Base-by-base conservation (phyloP, 139 green algal genomes). In the Chlorella sorokiniana region DNA sequence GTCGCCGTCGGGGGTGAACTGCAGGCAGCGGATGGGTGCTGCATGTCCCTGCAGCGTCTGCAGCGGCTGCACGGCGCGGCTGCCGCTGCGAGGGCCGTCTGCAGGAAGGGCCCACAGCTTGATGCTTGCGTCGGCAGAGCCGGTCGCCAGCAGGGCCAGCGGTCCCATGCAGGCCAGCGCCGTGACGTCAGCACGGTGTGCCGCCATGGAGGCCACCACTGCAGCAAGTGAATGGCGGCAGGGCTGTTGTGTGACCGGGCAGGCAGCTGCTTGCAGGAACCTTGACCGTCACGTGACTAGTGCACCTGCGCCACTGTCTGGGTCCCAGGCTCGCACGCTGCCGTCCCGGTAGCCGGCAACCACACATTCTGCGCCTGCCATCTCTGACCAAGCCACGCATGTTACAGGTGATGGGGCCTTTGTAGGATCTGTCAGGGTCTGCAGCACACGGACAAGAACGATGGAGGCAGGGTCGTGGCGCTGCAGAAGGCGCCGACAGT, bases 71-170 rank as follows among this genome's bases (percentile, higher is more conserved):
- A n/a, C n/a, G n/a, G n/a, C 25, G 73, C 54, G 44, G 73, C 52
- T 68, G 52, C 27, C 27, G 11, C 54, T 14, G 37, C 56, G 56
- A 33, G 16, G 6, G n/a, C 3, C 14, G 11, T 25, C 27, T 33
- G 10, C 31, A 9, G 22, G 35, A 4, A 72, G 35, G 1, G 8
- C 1, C 77, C 77, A 82, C 44, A 82, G 64, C 64, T 82, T 82
- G 61, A 82, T 52, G 44, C 41, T 76, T 22, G 64, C 67, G 65
- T 82, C 77, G 45, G 23, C 27, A 14, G 64, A 75, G 63, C 77
- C 77, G 37, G 77, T 67, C 35, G 64, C 77, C 41, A 82, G 63
- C 77, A 76, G 33, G 37, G 33, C 3, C 4, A 52, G 33, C 22
- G 37, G 35, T 7, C 7, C 25, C 35, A 62, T 52, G 45, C 20